Percentiles rank a stretch among this genome's conserved stretches.
These are phyloP conservation scores for Flaveria trinervia DNA, from an alignment of 129 eudicot species.

Conservation along the genomic window DNA sequence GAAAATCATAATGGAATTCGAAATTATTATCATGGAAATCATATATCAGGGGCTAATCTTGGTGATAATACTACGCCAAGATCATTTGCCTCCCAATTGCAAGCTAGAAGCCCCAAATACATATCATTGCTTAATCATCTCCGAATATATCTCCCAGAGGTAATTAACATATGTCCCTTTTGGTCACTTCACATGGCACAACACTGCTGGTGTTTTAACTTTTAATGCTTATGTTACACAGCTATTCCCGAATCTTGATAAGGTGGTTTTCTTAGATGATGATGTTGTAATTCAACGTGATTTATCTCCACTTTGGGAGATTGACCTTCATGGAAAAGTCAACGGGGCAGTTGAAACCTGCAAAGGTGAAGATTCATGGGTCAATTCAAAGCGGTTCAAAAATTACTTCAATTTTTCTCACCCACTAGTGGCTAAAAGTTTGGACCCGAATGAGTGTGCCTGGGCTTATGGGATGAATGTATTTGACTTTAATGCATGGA, in stretches of 20 bases:
- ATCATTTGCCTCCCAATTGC: conserved; percentile 85
- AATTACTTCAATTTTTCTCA: conserved; percentile 97
- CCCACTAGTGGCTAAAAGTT: conserved; percentile 77
- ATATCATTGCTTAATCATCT: conserved; percentile 97
- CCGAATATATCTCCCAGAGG: conserved; percentile 99
- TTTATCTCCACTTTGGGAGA: conserved; percentile 84
- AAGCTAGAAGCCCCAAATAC: conserved; percentile 97
- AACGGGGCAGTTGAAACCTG: conserved; percentile 99
- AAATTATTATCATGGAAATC: conserved; percentile 88
- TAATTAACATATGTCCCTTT: conserved; percentile 32
- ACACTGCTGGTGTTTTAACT: conserved; percentile 19
- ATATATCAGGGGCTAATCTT: conserved; percentile 71
- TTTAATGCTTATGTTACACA: conserved; percentile 41
- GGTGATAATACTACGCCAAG: conserved; percentile 72
- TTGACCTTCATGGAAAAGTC: conserved; percentile 89
- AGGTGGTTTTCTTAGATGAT: conserved; percentile 94
- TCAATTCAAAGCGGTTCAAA: conserved; percentile 87
- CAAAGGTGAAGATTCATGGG: conserved; percentile 96
- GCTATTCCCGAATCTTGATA: conserved; percentile 97
- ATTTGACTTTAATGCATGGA: conserved; percentile 90
- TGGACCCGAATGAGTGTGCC: conserved; percentile 97
- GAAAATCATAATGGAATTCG: conserved; percentile 79
- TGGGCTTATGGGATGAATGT: conserved; percentile 99
- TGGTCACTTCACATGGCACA: conserved; percentile 21
- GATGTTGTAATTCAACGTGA: conserved; percentile 95